Evolutionary conservation across 257 asterid genomes (phyloP), one percentile per base, ranked within the genome.

Genomic region (Solanum acaule): DNA sequence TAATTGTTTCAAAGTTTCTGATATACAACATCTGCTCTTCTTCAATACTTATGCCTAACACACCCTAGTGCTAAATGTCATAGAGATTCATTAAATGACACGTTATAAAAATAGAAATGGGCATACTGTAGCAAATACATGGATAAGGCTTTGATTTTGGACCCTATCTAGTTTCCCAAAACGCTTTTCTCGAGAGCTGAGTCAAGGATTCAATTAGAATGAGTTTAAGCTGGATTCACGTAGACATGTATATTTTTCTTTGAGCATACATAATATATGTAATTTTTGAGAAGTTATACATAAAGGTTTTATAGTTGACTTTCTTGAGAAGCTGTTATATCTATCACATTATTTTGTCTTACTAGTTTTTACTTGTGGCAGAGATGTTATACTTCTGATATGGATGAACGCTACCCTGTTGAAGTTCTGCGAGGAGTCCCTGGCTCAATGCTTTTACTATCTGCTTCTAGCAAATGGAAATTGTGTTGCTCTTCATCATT

Each of bases 311-410:
- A 31, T 49, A 82, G 31, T 52, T 82, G 44, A 22, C 49, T 49
- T 82, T 49, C 71, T 82, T 49, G 86, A 46, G 86, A 49, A 82
- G 71, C 70, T 46, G 40, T 82, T 49, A 46, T 44, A 44, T 82
- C 29, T 31, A 56, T 82, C 40, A 49, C 71, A 82, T 6, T 29
- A 44, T 40, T 38, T 85, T 44, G 46, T 37, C 67, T 86, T 14
- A 70, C 84, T 31, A 63, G 89, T 40, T 68, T 87, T 87, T 84
- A 38, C 88, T 85, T 88, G 87, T 91, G 77, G 85, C 92, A 96
- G 99, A 93, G 90, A 93, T 93, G 93, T 89, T 92, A 92, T 90
- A 89, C 89, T 83, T 93, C 87, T 89, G 91, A 92, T 82, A 85
- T 87, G 75, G 93, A 90, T 88, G 91, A 92, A 87, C 88, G 92